Evolutionary conservation across 495 filamentous ascomycete species (phyloP).

Genomic region (Lasiosphaeriaceae sp.): DNA sequence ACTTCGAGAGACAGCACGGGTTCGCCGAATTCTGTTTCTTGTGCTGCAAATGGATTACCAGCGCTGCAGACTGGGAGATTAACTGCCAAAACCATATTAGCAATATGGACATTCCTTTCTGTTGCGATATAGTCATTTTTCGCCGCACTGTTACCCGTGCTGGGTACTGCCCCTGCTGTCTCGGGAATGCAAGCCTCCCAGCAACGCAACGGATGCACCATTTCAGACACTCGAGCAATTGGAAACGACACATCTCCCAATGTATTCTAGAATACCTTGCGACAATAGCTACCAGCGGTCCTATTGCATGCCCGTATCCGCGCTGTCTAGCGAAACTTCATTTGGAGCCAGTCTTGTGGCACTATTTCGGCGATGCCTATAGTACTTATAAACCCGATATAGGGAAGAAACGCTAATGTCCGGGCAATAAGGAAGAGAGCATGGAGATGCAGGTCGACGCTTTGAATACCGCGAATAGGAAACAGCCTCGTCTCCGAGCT

Average conservation of each 20-base stretch:
- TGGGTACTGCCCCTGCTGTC: neutral
- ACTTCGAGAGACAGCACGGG: too few species aligned
- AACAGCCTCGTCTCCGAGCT: neutral
- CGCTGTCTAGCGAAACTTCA: neutral
- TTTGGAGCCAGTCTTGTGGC: neutral
- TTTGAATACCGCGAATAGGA: neutral
- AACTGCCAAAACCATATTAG: constrained; percentile 17
- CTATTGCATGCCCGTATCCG: constrained; percentile 1
- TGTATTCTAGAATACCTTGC: constrained; percentile 1
- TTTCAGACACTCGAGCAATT: neutral
- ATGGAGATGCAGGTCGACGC: neutral
- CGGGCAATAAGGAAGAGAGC: neutral
- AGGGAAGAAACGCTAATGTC: neutral
- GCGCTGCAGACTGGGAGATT: too few species aligned
- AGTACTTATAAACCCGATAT: neutral
- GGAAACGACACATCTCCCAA: constrained; percentile 1
- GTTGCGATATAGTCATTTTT: constrained; percentile 16
- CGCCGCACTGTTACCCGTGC: constrained; percentile 10
- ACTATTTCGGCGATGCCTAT: neutral
- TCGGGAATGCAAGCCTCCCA: neutral
- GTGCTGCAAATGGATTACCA: too few species aligned
- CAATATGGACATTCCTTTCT: constrained; percentile 16
- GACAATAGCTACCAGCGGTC: neutral
- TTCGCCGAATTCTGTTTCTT: too few species aligned
- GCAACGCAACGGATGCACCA: neutral